Evolutionary conservation across 208 protist species (phyloP).

Genomic region (Crithidia sp.): DNA sequence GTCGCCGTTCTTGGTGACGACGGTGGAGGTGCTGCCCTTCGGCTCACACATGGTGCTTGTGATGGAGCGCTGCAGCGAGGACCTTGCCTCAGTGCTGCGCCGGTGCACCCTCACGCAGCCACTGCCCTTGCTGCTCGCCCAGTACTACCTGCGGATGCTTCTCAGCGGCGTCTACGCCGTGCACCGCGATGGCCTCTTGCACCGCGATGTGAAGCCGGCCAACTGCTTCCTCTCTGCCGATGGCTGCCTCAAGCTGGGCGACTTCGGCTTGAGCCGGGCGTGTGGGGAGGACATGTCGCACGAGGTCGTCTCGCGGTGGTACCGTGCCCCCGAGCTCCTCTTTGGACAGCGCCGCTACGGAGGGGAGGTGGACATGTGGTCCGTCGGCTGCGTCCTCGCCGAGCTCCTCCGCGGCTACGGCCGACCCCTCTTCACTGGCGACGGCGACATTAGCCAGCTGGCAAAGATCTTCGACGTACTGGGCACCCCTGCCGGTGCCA

Average conservation of each 20-base stretch:
- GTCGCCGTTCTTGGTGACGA: constrained; percentile 66
- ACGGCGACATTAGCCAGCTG: constrained; percentile 84
- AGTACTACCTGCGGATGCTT: constrained; percentile 63
- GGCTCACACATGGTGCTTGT: constrained; percentile 71
- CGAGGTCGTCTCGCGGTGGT: constrained; percentile 98
- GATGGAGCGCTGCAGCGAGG: constrained; percentile 78
- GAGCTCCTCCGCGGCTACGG: constrained; percentile 93
- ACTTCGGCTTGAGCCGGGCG: constrained; percentile 88
- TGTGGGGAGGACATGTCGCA: constrained; percentile 94
- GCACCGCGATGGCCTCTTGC: constrained; percentile 68
- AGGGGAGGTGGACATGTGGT: constrained; percentile 95
- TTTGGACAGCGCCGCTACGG: constrained; percentile 94
- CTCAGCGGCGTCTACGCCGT: constrained; percentile 67
- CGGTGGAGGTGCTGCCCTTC: constrained; percentile 68
- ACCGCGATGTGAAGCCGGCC: constrained; percentile 89
- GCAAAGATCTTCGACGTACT: constrained; percentile 95
- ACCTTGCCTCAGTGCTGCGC: constrained; percentile 53
- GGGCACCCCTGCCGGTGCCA: constrained; percentile 92
- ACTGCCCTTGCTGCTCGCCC: constrained; percentile 30
- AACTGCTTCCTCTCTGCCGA: constrained; percentile 83
- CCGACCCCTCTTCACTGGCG: constrained; percentile 94
- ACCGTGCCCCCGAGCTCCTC: constrained; percentile 99
- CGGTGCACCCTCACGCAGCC: constrained; percentile 31
- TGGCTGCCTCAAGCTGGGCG: constrained; percentile 93
- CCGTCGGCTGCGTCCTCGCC: constrained; percentile 96